Evolutionary conservation across 2,329 filamentous ascomycete genomes (phyloP).

Genomic region (Pseudogymnoascus sp.): DNA sequence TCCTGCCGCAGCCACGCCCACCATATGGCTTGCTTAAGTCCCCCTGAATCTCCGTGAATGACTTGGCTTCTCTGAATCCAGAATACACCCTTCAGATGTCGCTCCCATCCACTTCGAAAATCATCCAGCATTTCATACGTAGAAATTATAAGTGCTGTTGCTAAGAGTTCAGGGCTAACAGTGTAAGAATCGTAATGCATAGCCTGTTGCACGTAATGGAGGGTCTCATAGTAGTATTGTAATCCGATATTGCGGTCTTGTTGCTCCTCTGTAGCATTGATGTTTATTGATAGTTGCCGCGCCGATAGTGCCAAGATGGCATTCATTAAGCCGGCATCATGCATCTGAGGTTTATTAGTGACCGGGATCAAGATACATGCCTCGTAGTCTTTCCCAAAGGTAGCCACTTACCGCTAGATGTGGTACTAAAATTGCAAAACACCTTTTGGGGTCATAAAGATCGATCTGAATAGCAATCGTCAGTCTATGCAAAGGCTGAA

Average conservation of each 20-base stretch:
- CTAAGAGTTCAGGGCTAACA: conserved; percentile 47
- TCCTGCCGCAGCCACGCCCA: conserved; percentile 62
- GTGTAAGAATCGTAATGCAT: conserved; percentile 51
- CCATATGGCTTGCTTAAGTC: conserved; percentile 51
- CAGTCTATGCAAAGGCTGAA: neutral
- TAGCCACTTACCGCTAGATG: conserved; percentile 23
- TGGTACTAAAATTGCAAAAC: conserved; percentile 29
- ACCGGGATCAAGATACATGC: neutral
- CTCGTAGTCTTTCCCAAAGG: neutral
- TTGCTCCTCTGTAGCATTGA: conserved; percentile 16
- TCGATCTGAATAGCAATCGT: conserved; percentile 21
- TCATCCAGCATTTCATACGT: conserved; percentile 60
- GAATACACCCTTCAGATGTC: conserved; percentile 56
- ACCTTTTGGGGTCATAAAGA: conserved; percentile 27
- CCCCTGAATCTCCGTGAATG: conserved; percentile 49
- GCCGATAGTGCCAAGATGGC: conserved; percentile 48
- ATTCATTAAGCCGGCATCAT: conserved; percentile 48
- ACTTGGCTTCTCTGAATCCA: conserved; percentile 57
- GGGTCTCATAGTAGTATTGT: conserved; percentile 54
- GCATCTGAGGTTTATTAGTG: conserved; percentile 31
- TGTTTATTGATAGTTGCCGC: conserved; percentile 39
- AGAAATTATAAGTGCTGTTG: conserved; percentile 51
- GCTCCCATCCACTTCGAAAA: conserved; percentile 46
- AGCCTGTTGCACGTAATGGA: conserved; percentile 52
- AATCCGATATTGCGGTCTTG: conserved; percentile 32